Evolutionary conservation across 2,329 filamentous ascomycete genomes (phyloP).

Genomic region (Hymenoscyphus salicellus): DNA sequence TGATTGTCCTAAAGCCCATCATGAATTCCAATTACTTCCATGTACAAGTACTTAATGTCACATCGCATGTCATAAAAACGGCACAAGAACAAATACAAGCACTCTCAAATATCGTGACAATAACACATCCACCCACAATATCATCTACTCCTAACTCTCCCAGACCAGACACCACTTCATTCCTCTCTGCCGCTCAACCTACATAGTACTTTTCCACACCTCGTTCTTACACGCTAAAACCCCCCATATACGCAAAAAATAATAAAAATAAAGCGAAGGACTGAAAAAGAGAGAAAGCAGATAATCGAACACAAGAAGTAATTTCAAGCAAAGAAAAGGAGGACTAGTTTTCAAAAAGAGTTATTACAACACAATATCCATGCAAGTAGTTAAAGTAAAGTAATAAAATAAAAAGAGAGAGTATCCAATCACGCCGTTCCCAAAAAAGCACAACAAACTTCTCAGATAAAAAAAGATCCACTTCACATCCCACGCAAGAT

Average conservation of each 20-base stretch:
- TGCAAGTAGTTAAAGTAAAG: slow-evolving; percentile 1
- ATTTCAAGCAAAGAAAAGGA: background rate
- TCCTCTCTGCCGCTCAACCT: background rate
- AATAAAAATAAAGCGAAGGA: background rate
- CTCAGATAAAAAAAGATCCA: background rate
- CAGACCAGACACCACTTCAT: too few relatives aligned
- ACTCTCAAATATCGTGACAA: too few relatives aligned
- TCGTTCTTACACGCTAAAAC: background rate
- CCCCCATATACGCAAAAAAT: background rate
- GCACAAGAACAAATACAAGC: too few relatives aligned
- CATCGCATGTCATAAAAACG: too few relatives aligned
- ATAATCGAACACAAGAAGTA: slow-evolving; percentile 20
- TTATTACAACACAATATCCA: slow-evolving; percentile 28
- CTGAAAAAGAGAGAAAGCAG: slow-evolving; percentile 1
- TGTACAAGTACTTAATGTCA: too few relatives aligned
- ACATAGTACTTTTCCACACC: background rate
- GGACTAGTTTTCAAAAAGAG: slow-evolving; percentile 12
- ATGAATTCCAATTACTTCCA: too few relatives aligned
- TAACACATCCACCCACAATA: too few relatives aligned
- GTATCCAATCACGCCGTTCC: slow-evolving; percentile 4
- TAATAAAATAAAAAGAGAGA: background rate
- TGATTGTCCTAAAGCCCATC: too few relatives aligned
- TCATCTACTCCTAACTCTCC: too few relatives aligned
- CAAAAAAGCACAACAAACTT: background rate
- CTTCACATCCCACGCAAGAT: background rate